A percentile compares a stretch with the other conserved stretches of the same genome.
These are phyloP conservation scores for Sphaerobolus stellatus DNA, from an alignment of 1,284 basidiomycete species.

Conservation along the genomic window DNA sequence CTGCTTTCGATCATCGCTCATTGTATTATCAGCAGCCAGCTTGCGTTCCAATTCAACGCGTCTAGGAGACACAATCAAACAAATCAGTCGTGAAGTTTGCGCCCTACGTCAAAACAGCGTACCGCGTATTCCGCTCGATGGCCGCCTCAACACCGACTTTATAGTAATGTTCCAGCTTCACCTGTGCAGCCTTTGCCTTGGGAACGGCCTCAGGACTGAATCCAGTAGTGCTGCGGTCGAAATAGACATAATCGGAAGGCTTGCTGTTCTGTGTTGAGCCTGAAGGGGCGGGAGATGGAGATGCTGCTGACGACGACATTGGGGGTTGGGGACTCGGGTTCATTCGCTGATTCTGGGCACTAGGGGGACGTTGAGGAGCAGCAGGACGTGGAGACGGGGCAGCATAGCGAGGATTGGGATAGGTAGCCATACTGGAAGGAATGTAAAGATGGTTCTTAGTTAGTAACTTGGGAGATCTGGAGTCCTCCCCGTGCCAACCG, in stretches of 20 bases:
- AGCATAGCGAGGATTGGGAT: conserved; percentile 3
- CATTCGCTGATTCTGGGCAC: background rate
- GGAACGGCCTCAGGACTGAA: conserved; percentile 90
- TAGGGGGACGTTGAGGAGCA: background rate
- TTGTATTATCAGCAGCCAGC: conserved; percentile 71
- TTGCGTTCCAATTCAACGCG: conserved; percentile 92
- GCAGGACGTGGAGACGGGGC: conserved; percentile 1
- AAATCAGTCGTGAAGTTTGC: conserved; percentile 30
- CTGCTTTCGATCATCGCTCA: conserved; percentile 83
- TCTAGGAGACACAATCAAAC: conserved; percentile 42
- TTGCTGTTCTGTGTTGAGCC: conserved; percentile 27
- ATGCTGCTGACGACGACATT: background rate
- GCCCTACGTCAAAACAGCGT: conserved; percentile 53
- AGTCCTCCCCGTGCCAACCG: too few species aligned
- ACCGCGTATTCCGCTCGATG: conserved; percentile 86
- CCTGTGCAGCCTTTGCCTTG: conserved; percentile 91
- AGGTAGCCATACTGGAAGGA: background rate
- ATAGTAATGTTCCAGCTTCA: conserved; percentile 98
- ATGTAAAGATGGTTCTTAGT: too few species aligned
- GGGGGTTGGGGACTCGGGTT: background rate
- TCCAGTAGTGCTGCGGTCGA: conserved; percentile 81
- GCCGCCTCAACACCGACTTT: conserved; percentile 93
- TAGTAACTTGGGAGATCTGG: too few species aligned
- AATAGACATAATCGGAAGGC: conserved; percentile 89
- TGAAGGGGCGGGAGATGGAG: background rate